Conservation (phyloP, 352 stramenopile species). For the Blastocystis sp. region DNA sequence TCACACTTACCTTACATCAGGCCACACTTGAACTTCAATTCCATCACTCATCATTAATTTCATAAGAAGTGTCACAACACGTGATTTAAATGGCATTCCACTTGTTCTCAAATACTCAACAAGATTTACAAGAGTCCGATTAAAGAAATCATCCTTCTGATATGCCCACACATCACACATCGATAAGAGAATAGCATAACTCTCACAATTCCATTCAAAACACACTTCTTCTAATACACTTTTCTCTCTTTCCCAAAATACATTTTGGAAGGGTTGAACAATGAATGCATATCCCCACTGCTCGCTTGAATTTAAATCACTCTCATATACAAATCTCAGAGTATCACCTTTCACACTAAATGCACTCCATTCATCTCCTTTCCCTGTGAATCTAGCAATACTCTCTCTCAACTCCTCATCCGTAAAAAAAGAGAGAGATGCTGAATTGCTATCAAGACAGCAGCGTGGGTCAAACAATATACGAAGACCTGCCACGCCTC, state of each 20-base stretch:
- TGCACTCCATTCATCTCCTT: background rate
- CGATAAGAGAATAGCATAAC: constrained; percentile 13
- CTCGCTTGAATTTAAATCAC: background rate
- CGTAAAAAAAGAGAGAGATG: constrained; percentile 47
- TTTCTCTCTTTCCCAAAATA: constrained; percentile 20
- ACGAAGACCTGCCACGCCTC: constrained; percentile 16
- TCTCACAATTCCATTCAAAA: constrained; percentile 65
- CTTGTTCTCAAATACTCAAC: constrained; percentile 4
- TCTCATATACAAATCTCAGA: constrained; percentile 41
- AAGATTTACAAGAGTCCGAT: background rate
- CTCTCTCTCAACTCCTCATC: constrained; percentile 4
- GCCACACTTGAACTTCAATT: background rate
- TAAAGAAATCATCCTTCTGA: constrained; percentile 26
- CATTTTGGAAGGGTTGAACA: constrained; percentile 55
- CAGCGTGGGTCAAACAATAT: constrained; percentile 42
- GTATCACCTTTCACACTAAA: constrained; percentile 42
- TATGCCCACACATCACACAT: background rate
- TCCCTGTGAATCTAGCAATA: constrained; percentile 49
- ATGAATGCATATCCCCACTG: constrained; percentile 64
- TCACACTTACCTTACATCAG: background rate
- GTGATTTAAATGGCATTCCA: constrained; percentile 47
- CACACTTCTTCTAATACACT: background rate
- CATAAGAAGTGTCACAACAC: constrained; percentile 36
- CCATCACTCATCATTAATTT: background rate
- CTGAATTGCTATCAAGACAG: background rate